These are phyloP conservation scores for Carex pumila DNA, from an alignment of 176 grass and related monocot species.

Conservation along the genomic window DNA sequence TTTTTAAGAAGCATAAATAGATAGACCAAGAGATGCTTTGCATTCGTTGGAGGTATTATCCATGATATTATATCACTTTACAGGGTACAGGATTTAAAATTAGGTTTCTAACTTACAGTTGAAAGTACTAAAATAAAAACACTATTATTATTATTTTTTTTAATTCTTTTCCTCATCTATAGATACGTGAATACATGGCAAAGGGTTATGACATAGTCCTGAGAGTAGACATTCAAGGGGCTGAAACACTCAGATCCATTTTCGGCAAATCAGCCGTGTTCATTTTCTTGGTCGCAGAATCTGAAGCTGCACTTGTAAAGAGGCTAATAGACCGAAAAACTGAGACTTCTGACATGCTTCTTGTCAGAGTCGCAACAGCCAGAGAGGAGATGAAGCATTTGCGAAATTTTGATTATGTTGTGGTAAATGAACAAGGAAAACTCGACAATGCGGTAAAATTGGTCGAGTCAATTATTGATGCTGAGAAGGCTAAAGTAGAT, in stretches of 20 bases:
- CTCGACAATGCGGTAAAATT: constrained; percentile 73
- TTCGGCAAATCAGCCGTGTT: constrained; percentile 82
- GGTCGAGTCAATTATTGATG: constrained; percentile 82
- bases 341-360: constrained; percentile 92
- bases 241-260: constrained; percentile 69
- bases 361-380: constrained; percentile 79
- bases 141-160: not conserved
- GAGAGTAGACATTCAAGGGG: constrained; percentile 96
- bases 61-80: not conserved
- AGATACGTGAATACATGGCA: constrained; percentile 93
- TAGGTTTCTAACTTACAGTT: not conserved
- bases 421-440: constrained; percentile 84
- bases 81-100: not conserved
- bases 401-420: constrained; percentile 71
- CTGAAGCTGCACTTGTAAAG: constrained; percentile 81
- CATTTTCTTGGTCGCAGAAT: constrained; percentile 90
- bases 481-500: constrained; percentile 74
- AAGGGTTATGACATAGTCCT: constrained; percentile 87
- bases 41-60: not conserved
- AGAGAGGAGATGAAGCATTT: constrained; percentile 74
- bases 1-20: not conserved
- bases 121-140: not conserved
- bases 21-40: not conserved
- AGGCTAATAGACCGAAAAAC: constrained; percentile 80
- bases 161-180: constrained; percentile 2